Conservation (phyloP, 1,284 basidiomycete species). For the Ganoderma meredithae region DNA sequence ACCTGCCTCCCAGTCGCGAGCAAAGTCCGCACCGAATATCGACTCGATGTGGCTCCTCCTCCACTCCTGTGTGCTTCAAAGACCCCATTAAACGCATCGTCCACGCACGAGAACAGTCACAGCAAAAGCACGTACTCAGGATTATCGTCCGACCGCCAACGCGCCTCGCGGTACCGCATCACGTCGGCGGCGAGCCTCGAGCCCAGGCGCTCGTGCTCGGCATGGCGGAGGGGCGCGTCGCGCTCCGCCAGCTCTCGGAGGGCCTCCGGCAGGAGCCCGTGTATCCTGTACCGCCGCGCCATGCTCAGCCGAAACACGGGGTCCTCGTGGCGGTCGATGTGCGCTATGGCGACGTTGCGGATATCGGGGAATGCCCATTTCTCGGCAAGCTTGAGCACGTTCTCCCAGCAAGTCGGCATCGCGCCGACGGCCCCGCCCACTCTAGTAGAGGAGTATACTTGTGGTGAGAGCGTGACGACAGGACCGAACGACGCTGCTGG, state of each 20-base stretch:
- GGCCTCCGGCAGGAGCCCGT: not conserved
- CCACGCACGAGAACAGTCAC: not conserved
- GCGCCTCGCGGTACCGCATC: not conserved
- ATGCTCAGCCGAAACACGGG: not conserved
- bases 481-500: not conserved
- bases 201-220: not conserved
- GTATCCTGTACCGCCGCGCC: not conserved
- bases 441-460: not conserved
- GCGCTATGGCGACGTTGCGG: not conserved
- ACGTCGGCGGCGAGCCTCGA: not conserved
- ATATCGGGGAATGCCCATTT: not conserved
- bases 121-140: not conserved
- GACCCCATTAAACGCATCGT: not conserved
- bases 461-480: not conserved
- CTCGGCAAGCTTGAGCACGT: not conserved
- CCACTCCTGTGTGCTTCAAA: not conserved
- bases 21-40: not conserved
- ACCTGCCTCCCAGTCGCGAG: constrained; percentile 1
- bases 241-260: not conserved
- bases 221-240: not conserved
- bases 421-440: not conserved
- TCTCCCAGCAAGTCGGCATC: not conserved
- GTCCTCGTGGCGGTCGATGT: not conserved
- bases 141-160: not conserved
- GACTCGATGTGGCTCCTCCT: not conserved